Evolutionary conservation across 768 basidiomycete species (phyloP).

Genomic region (Xanthoconium purpureum): DNA sequence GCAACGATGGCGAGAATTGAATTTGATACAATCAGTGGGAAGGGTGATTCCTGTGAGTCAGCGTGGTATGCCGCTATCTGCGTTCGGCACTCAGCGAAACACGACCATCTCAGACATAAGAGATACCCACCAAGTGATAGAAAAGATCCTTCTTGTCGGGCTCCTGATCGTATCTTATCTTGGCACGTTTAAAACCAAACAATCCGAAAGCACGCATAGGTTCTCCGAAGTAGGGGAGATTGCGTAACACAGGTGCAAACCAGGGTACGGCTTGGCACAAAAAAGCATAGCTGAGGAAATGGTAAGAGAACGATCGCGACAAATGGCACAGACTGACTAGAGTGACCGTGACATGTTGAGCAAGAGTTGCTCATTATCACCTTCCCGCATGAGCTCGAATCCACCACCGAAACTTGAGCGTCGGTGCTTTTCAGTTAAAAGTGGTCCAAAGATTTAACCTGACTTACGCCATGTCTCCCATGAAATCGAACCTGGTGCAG

Average conservation of each 20-base stretch:
- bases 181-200: constrained; percentile 27
- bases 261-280: constrained; percentile 23
- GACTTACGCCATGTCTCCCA: constrained; percentile 31
- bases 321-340: constrained; percentile 18
- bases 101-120: background rate
- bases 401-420: constrained; percentile 36
- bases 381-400: constrained; percentile 37
- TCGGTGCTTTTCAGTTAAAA: background rate
- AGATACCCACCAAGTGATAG: constrained; percentile 40
- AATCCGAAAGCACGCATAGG: constrained; percentile 27
- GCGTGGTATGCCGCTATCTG: constrained; percentile 27
- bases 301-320: constrained; percentile 4
- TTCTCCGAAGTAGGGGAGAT: constrained; percentile 32
- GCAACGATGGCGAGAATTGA: constrained; percentile 40
- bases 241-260: constrained; percentile 22
- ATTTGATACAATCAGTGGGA: constrained; percentile 35
- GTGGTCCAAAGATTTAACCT: background rate
- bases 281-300: constrained; percentile 7
- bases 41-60: constrained; percentile 25
- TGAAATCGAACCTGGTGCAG: constrained; percentile 22
- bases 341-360: constrained; percentile 28
- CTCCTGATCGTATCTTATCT: constrained; percentile 20
- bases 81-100: constrained; percentile 3
- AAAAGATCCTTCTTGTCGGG: constrained; percentile 31
- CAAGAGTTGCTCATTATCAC: constrained; percentile 34